These are phyloP conservation scores for Teratosphaeria nubilosa DNA, from an alignment of 2,329 filamentous ascomycete genomes.

Conservation along the genomic window DNA sequence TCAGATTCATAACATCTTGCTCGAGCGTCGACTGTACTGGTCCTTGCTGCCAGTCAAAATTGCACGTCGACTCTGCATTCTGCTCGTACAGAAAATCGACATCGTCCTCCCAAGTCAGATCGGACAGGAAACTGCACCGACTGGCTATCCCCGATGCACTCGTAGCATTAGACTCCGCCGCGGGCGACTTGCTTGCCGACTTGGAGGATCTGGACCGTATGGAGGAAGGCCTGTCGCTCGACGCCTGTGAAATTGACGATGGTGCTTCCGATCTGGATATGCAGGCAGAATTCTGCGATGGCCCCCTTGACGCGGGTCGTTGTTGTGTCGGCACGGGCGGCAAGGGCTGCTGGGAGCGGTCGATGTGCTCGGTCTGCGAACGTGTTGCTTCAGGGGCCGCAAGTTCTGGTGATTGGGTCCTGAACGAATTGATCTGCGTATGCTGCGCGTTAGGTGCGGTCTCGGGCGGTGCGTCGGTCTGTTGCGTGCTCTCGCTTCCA, in stretches of 20 bases:
- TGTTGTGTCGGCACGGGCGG: slow-evolving; percentile 4
- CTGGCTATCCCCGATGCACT: slow-evolving; percentile 4
- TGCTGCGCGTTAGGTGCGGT: not conserved
- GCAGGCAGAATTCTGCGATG: not conserved
- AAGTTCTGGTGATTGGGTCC: not conserved
- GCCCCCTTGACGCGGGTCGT: slow-evolving; percentile 16
- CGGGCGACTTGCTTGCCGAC: slow-evolving; percentile 2
- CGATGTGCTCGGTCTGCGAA: not conserved
- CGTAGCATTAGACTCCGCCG: slow-evolving; percentile 1
- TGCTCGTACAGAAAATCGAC: slow-evolving; percentile 55
- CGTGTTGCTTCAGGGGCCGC: not conserved
- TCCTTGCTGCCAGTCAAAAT: slow-evolving; percentile 42
- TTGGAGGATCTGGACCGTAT: slow-evolving; percentile 3
- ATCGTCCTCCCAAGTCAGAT: slow-evolving; percentile 50
- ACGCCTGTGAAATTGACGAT: not conserved
- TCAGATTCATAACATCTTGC: not conserved
- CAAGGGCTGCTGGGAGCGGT: slow-evolving; percentile 6
- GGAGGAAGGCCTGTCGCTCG: slow-evolving; percentile 1
- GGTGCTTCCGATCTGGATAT: not conserved
- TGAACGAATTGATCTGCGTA: not conserved
- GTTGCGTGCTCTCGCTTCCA: not conserved
- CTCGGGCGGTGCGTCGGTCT: not conserved
- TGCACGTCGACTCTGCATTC: slow-evolving; percentile 49
- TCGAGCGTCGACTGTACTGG: not conserved
- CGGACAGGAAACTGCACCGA: slow-evolving; percentile 18